Evolutionary conservation across 352 stramenopile genomes (phyloP), one percentile per base, ranked within the genome.

Genomic region (Pilasporangium apinafurcum): DNA sequence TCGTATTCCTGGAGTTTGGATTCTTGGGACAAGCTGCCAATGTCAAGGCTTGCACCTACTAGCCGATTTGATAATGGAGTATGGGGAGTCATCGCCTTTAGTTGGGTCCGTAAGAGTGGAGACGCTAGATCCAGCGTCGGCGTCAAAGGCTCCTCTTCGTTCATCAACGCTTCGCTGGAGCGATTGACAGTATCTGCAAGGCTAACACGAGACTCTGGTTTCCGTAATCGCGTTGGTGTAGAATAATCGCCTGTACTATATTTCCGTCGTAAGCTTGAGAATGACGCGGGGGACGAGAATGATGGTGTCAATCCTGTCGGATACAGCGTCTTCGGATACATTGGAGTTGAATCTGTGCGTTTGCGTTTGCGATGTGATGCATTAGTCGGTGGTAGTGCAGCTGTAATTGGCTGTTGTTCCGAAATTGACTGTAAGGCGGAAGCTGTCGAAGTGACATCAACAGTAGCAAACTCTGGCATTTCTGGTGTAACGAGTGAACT

Each of bases 61-160:
- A 93, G 61, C 2, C 81, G 76, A 48, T 93, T 93, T 8, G 81
- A 93, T 12, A 93, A 51, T 42, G 82, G 82, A 5, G 82, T 93
- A 40, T 86, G 76, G 14, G 78, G 78, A 5, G 76, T 91, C 76
- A 93, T 87, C 5, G 70, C 82, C 48, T 87, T 89, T 8, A 93
- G 62, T 48, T 86, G 70, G 2, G 82, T 93, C 8, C 70, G 72
- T 25, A 93, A 54, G 38, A 93, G 57, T 1, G 82, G 82, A 14
- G 82, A 93, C n/a, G 68, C 57, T 61, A 92, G 60, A 43, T 81
- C 69, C 13, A 89, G 76, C 1, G 74, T 61, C 17, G 78, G 74
- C 0, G 74, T 86, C 45, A 62, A 59, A 0, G 71, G 71, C 17
- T 76, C 78, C 14, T 89, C 77, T 31, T 82, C 68, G 6, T 71